Conservation (phyloP, 2,329 filamentous ascomycete species). For the Lachnellula hyalina region DNA sequence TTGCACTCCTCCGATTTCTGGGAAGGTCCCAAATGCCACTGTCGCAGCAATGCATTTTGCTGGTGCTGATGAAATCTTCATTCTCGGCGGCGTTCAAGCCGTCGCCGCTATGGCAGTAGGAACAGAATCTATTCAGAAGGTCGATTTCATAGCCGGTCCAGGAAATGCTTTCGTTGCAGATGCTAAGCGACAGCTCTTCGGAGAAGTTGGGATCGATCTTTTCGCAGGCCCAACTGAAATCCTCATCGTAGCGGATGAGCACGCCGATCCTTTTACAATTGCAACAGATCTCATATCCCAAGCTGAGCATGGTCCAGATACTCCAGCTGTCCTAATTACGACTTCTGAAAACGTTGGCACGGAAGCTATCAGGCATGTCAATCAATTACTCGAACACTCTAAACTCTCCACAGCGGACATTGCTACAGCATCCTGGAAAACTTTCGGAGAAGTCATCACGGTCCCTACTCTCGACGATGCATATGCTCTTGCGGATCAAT, state of each 20-base stretch:
- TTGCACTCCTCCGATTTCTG: slow-evolving; percentile 47
- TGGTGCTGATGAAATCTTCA: slow-evolving; percentile 45
- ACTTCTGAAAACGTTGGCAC: slow-evolving; percentile 37
- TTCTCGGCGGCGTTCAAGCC: slow-evolving; percentile 48
- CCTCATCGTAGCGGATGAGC: slow-evolving; percentile 44
- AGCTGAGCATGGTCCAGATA: slow-evolving; percentile 48
- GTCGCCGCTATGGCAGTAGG: slow-evolving; percentile 47
- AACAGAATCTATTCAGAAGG: slow-evolving; percentile 42
- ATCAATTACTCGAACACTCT: slow-evolving; percentile 33
- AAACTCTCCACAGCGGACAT: slow-evolving; percentile 38
- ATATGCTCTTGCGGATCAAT: slow-evolving; percentile 41
- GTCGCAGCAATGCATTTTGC: slow-evolving; percentile 46
- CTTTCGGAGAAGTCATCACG: slow-evolving; percentile 42
- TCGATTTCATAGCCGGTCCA: slow-evolving; percentile 48
- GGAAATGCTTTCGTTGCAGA: slow-evolving; percentile 52
- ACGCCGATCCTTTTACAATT: slow-evolving; percentile 40
- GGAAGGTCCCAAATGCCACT: slow-evolving; percentile 43
- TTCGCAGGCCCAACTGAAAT: slow-evolving; percentile 50
- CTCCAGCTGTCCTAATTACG: slow-evolving; percentile 46
- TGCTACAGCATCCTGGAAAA: slow-evolving; percentile 40
- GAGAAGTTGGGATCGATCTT: slow-evolving; percentile 49
- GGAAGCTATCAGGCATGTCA: slow-evolving; percentile 35
- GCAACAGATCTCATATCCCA: slow-evolving; percentile 45
- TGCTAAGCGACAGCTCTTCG: slow-evolving; percentile 48
- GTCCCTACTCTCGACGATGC: slow-evolving; percentile 38